Conservation (phyloP, 2,329 filamentous ascomycete species). For the Magnaporthiopsis poae region DNA sequence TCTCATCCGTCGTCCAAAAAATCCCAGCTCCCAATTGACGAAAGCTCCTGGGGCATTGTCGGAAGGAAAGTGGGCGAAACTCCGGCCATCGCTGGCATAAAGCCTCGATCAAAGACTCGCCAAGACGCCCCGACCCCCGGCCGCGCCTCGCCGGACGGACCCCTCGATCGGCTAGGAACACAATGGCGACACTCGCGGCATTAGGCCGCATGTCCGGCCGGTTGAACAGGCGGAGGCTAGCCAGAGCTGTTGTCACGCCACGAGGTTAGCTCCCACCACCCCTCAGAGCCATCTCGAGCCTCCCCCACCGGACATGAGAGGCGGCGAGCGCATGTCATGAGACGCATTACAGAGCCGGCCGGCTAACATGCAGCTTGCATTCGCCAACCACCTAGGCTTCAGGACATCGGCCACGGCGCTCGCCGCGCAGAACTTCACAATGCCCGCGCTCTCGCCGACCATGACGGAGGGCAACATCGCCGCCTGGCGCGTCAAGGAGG, state of each 20-base stretch:
- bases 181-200: conserved; percentile 14
- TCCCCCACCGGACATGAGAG: conserved; percentile 5
- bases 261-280: conserved; percentile 42
- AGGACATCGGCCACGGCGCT: conserved; percentile 51
- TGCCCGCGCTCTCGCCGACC: conserved; percentile 83
- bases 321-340: background rate
- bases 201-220: conserved; percentile 14
- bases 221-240: conserved; percentile 36
- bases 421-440: conserved; percentile 77
- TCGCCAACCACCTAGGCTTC: conserved; percentile 42
- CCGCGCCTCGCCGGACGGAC: background rate
- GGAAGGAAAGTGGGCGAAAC: background rate
- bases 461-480: conserved; percentile 91
- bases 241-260: conserved; percentile 38
- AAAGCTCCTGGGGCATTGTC: background rate
- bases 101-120: background rate
- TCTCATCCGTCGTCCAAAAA: background rate
- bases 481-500: conserved; percentile 78
- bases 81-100: background rate
- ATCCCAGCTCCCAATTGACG: background rate
- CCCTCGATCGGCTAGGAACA: background rate
- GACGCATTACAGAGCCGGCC: background rate
- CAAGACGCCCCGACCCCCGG: background rate
- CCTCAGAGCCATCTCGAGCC: conserved; percentile 4
- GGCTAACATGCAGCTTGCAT: conserved; percentile 8